Evolutionary conservation across 768 basidiomycete species (phyloP).

Genomic region (Leucocoprinus leucothites): DNA sequence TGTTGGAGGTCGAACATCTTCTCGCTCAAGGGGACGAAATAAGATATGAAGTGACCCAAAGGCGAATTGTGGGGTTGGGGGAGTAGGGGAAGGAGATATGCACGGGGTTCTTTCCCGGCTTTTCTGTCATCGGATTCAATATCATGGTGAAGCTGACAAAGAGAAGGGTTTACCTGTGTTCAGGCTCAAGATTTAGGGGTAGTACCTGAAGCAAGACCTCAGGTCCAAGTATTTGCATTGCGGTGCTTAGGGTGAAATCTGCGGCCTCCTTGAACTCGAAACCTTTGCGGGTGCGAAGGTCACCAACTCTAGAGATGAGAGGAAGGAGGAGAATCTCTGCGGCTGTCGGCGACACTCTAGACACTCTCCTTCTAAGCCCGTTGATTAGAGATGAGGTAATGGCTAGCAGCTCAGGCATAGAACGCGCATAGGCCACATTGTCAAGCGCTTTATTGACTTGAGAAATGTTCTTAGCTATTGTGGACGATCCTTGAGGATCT

Average conservation of each 20-base stretch:
- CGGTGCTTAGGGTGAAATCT: constrained; percentile 73
- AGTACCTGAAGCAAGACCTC: constrained; percentile 68
- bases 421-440: constrained; percentile 66
- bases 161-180: constrained; percentile 56
- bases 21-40: constrained; percentile 94
- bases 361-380: constrained; percentile 50
- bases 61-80: constrained; percentile 77
- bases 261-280: constrained; percentile 92
- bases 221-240: constrained; percentile 86
- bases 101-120: constrained; percentile 79
- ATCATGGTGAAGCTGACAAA: not conserved
- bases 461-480: constrained; percentile 59
- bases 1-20: constrained; percentile 87
- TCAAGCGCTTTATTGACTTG: constrained; percentile 69
- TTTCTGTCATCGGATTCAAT: constrained; percentile 36
- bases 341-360: constrained; percentile 44
- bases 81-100: constrained; percentile 88
- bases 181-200: constrained; percentile 85
- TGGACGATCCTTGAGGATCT: constrained; percentile 47
- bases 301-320: constrained; percentile 67
- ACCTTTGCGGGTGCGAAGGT: constrained; percentile 69
- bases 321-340: constrained; percentile 70
- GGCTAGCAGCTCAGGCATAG: constrained; percentile 77
- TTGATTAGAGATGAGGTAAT: constrained; percentile 69
- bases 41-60: constrained; percentile 79